Evolutionary conservation across 2,329 filamentous ascomycete genomes (phyloP).

Genomic region (Ascochyta clinopodiicola): DNA sequence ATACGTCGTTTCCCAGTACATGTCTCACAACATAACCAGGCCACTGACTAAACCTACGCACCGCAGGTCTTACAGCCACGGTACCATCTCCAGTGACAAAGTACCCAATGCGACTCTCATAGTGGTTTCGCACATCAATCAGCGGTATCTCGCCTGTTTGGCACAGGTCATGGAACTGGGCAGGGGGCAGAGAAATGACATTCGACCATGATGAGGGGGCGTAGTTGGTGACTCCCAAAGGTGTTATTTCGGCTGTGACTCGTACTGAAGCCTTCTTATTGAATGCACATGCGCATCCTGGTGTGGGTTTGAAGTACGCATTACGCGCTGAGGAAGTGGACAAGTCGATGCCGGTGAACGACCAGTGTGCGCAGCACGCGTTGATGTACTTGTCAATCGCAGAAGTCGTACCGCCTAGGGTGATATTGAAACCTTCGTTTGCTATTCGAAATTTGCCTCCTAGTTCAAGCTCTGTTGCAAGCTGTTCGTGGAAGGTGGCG

Average conservation of each 20-base stretch:
- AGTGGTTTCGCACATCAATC: slow-evolving; percentile 35
- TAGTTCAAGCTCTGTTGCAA: slow-evolving; percentile 16
- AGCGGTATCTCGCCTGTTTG: slow-evolving; percentile 22
- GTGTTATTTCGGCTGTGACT: slow-evolving; percentile 33
- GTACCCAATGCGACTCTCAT: slow-evolving; percentile 35
- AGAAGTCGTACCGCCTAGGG: slow-evolving; percentile 23
- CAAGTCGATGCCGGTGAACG: slow-evolving; percentile 25
- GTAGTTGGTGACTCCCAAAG: slow-evolving; percentile 33
- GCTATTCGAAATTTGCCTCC: slow-evolving; percentile 31
- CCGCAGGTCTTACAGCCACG: slow-evolving; percentile 23
- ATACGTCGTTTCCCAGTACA: slow-evolving; percentile 20
- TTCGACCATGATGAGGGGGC: slow-evolving; percentile 26
- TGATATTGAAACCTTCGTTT: slow-evolving; percentile 35
- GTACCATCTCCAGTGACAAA: slow-evolving; percentile 27
- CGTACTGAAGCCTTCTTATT: slow-evolving; percentile 16
- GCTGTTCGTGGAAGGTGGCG: slow-evolving; percentile 21
- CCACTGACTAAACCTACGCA: slow-evolving; percentile 35
- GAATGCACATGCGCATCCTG: slow-evolving; percentile 33
- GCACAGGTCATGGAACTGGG: slow-evolving; percentile 28
- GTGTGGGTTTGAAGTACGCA: slow-evolving; percentile 31
- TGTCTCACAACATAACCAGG: slow-evolving; percentile 30
- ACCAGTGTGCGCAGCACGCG: slow-evolving; percentile 29
- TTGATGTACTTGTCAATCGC: slow-evolving; percentile 21
- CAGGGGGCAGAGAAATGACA: slow-evolving; percentile 24
- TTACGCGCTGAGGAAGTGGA: slow-evolving; percentile 9